phyloP scores from a whole-genome alignment of 805 yeast genomes.

The Hanseniaspora thailandica region DNA sequence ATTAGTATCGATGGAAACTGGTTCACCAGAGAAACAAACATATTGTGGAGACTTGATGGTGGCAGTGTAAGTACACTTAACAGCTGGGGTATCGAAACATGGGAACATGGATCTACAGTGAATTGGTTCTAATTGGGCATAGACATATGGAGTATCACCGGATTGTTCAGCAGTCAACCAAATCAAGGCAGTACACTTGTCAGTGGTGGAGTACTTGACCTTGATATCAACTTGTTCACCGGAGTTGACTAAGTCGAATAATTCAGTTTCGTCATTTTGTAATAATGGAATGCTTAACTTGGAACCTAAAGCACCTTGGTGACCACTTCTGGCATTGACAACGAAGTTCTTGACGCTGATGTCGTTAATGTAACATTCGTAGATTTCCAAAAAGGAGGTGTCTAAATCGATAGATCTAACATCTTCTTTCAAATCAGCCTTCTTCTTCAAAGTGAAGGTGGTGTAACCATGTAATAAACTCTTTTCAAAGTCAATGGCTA shows the following conservation, averaged over 20 bases:
- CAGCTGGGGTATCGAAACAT: constrained; percentile 80
- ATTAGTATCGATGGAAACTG: constrained; percentile 20
- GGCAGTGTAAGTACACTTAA: constrained; percentile 55
- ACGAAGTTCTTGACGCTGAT: constrained; percentile 30
- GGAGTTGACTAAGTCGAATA: constrained; percentile 2
- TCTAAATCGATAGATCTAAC: constrained; percentile 45
- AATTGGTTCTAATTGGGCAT: constrained; percentile 85
- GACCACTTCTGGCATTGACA: constrained; percentile 3
- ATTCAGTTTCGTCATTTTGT: constrained; percentile 14
- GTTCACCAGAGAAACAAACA: constrained; percentile 62
- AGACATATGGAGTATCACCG: constrained; percentile 55
- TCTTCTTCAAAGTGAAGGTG: constrained; percentile 31
- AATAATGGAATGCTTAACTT: constrained; percentile 32
- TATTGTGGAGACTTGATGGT: constrained; percentile 52
- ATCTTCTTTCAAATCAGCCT: constrained; percentile 17
- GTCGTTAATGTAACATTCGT: constrained; percentile 30
- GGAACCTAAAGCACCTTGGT: constrained; percentile 47
- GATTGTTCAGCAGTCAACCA: constrained; percentile 69
- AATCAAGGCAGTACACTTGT: constrained; percentile 70
- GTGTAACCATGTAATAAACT: constrained; percentile 47
- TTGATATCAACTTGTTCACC: constrained; percentile 24
- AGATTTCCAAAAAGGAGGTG: constrained; percentile 49
- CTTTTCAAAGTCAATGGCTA: constrained; percentile 45
- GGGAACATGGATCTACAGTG: constrained; percentile 84
- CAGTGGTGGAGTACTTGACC: constrained; percentile 58